A percentile compares a stretch with the other conserved stretches of the same genome.
phyloP scores from a whole-genome alignment of 2,329 filamentous ascomycete genomes.

The Cladosporium velox region DNA sequence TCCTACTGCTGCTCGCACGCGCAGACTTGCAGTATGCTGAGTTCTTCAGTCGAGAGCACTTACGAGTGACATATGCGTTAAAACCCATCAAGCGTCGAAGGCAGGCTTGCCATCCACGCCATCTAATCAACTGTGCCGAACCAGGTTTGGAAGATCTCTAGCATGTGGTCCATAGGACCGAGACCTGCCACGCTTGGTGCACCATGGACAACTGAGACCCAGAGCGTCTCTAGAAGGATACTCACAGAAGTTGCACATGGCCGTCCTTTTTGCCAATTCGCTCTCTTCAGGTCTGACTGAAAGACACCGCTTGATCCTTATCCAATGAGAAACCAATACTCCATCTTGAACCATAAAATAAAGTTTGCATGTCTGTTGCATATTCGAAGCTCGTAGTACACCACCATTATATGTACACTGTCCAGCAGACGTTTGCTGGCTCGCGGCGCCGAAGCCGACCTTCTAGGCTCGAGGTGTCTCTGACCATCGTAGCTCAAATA shows the following conservation, averaged over 20 bases:
- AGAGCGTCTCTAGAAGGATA: background rate
- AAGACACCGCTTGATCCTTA: background rate
- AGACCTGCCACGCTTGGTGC: background rate
- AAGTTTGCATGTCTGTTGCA: constrained; percentile 22
- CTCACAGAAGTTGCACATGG: background rate
- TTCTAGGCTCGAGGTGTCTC: constrained; percentile 10
- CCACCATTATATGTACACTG: constrained; percentile 21
- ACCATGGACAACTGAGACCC: background rate
- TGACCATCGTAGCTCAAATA: constrained; percentile 4
- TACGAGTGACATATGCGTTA: background rate
- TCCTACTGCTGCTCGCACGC: background rate
- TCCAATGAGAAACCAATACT: background rate
- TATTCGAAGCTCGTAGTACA: constrained; percentile 18
- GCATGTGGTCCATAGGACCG: background rate
- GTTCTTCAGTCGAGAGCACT: background rate
- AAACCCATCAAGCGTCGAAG: background rate
- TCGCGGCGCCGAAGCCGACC: constrained; percentile 12
- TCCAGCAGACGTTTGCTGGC: constrained; percentile 9
- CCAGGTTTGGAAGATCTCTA: background rate
- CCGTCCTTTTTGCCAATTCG: background rate
- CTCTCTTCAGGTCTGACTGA: background rate
- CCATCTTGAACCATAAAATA: background rate
- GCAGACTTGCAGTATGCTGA: background rate
- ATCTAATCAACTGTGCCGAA: background rate
- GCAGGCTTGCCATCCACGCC: background rate